Conservation (phyloP, 495 filamentous ascomycete species). For the Aspergillus incahuasiensis region DNA sequence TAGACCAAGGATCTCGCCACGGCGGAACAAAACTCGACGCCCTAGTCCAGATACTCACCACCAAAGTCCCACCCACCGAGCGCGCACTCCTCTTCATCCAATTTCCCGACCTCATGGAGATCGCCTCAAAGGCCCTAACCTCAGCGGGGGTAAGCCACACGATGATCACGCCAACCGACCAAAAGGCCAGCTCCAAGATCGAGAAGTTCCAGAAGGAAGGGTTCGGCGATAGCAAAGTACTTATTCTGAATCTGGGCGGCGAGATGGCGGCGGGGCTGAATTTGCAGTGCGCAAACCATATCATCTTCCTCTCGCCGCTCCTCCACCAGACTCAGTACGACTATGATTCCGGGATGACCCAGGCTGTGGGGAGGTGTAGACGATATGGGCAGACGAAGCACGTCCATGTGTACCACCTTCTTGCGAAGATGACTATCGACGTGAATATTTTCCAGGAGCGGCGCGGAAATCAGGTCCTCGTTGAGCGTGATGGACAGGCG, state of each 20-base stretch:
- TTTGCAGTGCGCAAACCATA: constrained; percentile 68
- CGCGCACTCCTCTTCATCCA: constrained; percentile 52
- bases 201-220: constrained; percentile 38
- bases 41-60: constrained; percentile 42
- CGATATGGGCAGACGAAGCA: constrained; percentile 63
- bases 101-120: constrained; percentile 37
- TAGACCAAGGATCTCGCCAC: constrained; percentile 12
- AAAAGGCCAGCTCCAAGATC: constrained; percentile 29
- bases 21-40: constrained; percentile 45
- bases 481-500: constrained; percentile 19
- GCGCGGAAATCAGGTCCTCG: constrained; percentile 22
- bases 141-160: constrained; percentile 29
- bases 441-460: constrained; percentile 58
- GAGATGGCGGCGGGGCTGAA: constrained; percentile 72
- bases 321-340: constrained; percentile 49
- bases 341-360: constrained; percentile 58
- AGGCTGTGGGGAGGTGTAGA: constrained; percentile 65
- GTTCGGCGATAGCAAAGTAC: constrained; percentile 40
- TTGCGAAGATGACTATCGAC: constrained; percentile 62
- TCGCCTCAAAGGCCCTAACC: constrained; percentile 29
- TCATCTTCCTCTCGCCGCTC: constrained; percentile 67
- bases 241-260: constrained; percentile 62
- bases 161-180: constrained; percentile 24
- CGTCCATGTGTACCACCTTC: constrained; percentile 68
- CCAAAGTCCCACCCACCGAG: constrained; percentile 36